Percentiles rank a stretch among this genome's conserved stretches.
Conservation (phyloP, 2,329 filamentous ascomycete species). For the Diatrype stigma region DNA sequence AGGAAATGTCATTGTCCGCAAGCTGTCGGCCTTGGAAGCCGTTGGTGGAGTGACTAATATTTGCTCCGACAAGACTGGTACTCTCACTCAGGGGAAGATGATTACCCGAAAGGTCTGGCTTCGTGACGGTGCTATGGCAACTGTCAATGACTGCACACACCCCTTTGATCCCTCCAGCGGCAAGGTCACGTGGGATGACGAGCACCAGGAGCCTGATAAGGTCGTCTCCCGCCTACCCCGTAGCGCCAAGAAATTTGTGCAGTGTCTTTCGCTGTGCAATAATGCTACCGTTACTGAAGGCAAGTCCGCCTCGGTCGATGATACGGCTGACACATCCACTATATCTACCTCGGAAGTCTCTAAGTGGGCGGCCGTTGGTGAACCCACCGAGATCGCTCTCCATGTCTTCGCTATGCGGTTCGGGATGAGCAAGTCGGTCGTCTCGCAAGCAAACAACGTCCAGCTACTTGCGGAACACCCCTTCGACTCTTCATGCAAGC, state of each 20-base stretch:
- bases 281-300: conserved; percentile 47
- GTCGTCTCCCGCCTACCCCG: conserved; percentile 22
- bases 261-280: conserved; percentile 59
- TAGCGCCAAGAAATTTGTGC: conserved; percentile 43
- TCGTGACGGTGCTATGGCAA: conserved; percentile 47
- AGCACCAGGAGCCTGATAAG: conserved; percentile 21
- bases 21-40: conserved; percentile 61
- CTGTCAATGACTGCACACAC: conserved; percentile 51
- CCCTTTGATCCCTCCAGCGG: conserved; percentile 60
- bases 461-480: conserved; percentile 61
- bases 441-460: conserved; percentile 35
- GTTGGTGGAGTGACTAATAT: conserved; percentile 67
- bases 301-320: conserved; percentile 31
- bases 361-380: conserved; percentile 57
- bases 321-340: conserved; percentile 43
- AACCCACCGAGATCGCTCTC: conserved; percentile 70
- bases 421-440: conserved; percentile 42
- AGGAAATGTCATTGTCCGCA: conserved; percentile 52
- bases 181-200: conserved; percentile 40
- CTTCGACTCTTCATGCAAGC: conserved; percentile 70
- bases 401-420: conserved; percentile 71
- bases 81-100: conserved; percentile 63
- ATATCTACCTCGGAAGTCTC: conserved; percentile 40
- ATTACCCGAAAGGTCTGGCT: conserved; percentile 61
- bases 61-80: conserved; percentile 69